A percentile compares a stretch with the other conserved stretches of the same genome.
Conservation (phyloP, 2,329 filamentous ascomycete species). For the Phialophora macrospora region DNA sequence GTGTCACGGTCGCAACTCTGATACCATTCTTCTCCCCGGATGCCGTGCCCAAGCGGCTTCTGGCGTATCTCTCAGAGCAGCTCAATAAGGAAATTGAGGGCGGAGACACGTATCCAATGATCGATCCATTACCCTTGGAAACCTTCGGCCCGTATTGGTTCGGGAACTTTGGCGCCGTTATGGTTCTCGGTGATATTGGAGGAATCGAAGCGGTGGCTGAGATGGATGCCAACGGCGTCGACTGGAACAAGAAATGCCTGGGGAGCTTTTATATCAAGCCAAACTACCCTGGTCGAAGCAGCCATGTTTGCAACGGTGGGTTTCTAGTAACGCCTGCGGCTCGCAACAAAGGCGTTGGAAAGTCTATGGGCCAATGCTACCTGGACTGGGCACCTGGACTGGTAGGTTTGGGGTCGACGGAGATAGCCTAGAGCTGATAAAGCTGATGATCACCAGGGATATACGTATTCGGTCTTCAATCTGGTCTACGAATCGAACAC, state of each 20-base stretch:
- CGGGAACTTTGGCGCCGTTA: constrained; percentile 84
- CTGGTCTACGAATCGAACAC: constrained; percentile 93
- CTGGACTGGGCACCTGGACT: constrained; percentile 75
- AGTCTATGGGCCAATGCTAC: constrained; percentile 76
- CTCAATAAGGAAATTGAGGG: constrained; percentile 89
- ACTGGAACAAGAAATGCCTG: constrained; percentile 81
- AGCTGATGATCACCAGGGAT: constrained; percentile 61
- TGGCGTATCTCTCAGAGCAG: constrained; percentile 79
- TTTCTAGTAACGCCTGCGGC: constrained; percentile 76
- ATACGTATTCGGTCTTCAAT: constrained; percentile 92
- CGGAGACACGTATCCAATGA: constrained; percentile 90
- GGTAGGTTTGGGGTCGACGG: constrained; percentile 45
- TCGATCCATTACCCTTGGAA: constrained; percentile 73
- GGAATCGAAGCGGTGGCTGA: constrained; percentile 59
- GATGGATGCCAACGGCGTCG: constrained; percentile 60
- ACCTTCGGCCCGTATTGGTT: constrained; percentile 87
- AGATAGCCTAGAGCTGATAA: constrained; percentile 7
- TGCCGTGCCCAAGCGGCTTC: constrained; percentile 75
- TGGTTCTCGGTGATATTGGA: constrained; percentile 78
- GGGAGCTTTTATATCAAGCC: constrained; percentile 95
- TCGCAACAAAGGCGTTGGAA: constrained; percentile 74
- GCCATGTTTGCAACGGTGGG: constrained; percentile 80
- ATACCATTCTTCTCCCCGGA: constrained; percentile 78
- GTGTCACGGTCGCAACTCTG: constrained; percentile 80
- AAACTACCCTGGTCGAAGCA: constrained; percentile 88